phyloP scores from a whole-genome alignment of 257 asterid species.

The Avicennia marina region DNA sequence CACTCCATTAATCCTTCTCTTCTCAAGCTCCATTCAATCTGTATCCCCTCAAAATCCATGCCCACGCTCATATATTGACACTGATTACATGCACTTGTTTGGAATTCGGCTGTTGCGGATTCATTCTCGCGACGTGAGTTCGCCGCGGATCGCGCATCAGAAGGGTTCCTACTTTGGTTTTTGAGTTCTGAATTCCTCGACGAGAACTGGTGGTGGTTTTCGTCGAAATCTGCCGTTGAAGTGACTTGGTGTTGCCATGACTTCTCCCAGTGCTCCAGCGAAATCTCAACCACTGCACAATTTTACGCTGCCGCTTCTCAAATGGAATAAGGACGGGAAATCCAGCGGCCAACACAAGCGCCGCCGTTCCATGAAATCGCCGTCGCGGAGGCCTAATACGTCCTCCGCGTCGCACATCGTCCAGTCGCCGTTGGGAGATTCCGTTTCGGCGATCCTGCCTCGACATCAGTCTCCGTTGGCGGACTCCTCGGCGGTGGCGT shows the following conservation, averaged over 20 bases:
- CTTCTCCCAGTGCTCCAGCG: slow-evolving; percentile 52
- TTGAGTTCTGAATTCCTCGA: slow-evolving; percentile 7
- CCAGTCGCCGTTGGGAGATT: slow-evolving; percentile 41
- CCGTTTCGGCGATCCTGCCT: slow-evolving; percentile 25
- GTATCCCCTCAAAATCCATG: neutral
- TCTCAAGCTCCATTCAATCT: slow-evolving; percentile 17
- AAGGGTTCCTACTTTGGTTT: too few relatives aligned
- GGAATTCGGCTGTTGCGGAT: too few relatives aligned
- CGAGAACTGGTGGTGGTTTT: neutral
- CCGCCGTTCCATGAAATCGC: slow-evolving; percentile 55
- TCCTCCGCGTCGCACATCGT: slow-evolving; percentile 44
- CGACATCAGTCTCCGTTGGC: slow-evolving; percentile 29
- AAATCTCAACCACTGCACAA: slow-evolving; percentile 72
- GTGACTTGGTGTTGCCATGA: slow-evolving; percentile 26
- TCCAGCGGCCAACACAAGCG: slow-evolving; percentile 41
- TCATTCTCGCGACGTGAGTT: too few relatives aligned
- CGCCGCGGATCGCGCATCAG: too few relatives aligned
- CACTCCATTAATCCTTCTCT: slow-evolving; percentile 10
- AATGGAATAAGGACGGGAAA: slow-evolving; percentile 61
- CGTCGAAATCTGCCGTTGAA: slow-evolving; percentile 9
- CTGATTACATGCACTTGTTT: too few relatives aligned
- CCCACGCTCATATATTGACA: neutral
- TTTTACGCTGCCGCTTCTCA: slow-evolving; percentile 53
- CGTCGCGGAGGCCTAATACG: slow-evolving; percentile 32
- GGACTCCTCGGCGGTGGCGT: slow-evolving; percentile 18